Percentiles rank a stretch among this genome's conserved stretches.
phyloP scores from a whole-genome alignment of 2,329 filamentous ascomycete genomes.

The Xylaria sp. region DNA sequence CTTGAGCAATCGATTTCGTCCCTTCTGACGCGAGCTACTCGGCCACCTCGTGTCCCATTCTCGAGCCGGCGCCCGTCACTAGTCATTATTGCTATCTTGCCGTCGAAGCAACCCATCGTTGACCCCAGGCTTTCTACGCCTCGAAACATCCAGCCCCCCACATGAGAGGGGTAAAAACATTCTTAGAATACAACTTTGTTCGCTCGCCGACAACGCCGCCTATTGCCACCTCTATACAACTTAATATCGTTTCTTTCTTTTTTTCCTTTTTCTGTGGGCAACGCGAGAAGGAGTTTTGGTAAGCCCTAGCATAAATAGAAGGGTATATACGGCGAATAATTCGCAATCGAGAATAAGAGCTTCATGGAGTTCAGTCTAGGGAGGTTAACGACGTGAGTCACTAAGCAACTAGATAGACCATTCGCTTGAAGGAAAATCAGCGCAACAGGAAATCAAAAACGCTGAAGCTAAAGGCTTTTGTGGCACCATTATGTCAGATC shows the following conservation, averaged over 20 bases:
- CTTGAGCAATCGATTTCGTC: conserved; percentile 1
- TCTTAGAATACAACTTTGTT: background rate
- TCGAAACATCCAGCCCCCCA: background rate
- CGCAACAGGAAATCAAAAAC: background rate
- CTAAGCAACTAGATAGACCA: background rate
- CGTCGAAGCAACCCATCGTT: conserved; percentile 6
- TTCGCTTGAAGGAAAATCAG: background rate
- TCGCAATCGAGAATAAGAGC: background rate
- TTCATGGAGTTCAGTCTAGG: background rate
- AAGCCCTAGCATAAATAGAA: background rate
- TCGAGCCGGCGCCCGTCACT: conserved; percentile 18
- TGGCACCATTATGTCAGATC: background rate
- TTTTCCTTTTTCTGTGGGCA: background rate
- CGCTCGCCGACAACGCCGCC: background rate
- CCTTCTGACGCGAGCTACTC: conserved; percentile 5
- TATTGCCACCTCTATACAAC: background rate
- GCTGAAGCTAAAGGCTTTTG: background rate
- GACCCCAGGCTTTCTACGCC: too few species aligned
- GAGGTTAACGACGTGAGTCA: background rate
- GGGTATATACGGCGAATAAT: background rate
- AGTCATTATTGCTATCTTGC: conserved; percentile 22
- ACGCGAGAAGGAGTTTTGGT: background rate
- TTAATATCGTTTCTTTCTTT: background rate
- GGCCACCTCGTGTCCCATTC: conserved; percentile 16
- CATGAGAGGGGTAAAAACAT: background rate